A percentile compares a stretch with the other conserved stretches of the same genome.
Conservation (phyloP, 1,139 yeast genomes). For the Arxiozyma heterogenica region DNA sequence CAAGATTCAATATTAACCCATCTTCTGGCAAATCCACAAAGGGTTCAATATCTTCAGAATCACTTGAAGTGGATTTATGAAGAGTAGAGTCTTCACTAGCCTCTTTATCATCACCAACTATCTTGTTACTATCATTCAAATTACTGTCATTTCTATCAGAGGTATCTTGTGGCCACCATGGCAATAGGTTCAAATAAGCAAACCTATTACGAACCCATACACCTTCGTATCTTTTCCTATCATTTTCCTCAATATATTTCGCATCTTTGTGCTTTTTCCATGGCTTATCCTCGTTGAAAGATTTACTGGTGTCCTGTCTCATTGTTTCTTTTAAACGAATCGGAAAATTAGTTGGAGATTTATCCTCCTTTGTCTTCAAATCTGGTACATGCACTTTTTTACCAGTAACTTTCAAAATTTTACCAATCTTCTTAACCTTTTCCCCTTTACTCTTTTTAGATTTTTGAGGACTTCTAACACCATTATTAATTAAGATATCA, state of each 20-base stretch:
- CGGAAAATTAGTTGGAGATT: background rate
- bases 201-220: constrained; percentile 88
- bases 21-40: constrained; percentile 32
- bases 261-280: constrained; percentile 82
- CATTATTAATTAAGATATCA: background rate
- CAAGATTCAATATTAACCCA: constrained; percentile 36
- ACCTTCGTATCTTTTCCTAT: constrained; percentile 82
- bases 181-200: constrained; percentile 39
- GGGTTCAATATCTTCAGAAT: background rate
- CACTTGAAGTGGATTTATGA: background rate
- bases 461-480: background rate
- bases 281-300: constrained; percentile 83
- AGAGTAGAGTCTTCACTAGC: background rate
- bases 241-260: constrained; percentile 53
- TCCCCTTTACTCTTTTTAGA: background rate
- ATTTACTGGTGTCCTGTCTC: constrained; percentile 20
- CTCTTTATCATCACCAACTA: constrained; percentile 12
- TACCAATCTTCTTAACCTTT: constrained; percentile 4
- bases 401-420: constrained; percentile 1
- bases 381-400: background rate
- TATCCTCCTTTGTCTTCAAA: background rate
- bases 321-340: constrained; percentile 10
- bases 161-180: constrained; percentile 26
- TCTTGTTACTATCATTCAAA: constrained; percentile 11
- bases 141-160: background rate